Evolutionary conservation across 1,139 yeast species (phyloP), one percentile per base, ranked within the genome.

Genomic region (Chernovozyma sophiae-reginae): DNA sequence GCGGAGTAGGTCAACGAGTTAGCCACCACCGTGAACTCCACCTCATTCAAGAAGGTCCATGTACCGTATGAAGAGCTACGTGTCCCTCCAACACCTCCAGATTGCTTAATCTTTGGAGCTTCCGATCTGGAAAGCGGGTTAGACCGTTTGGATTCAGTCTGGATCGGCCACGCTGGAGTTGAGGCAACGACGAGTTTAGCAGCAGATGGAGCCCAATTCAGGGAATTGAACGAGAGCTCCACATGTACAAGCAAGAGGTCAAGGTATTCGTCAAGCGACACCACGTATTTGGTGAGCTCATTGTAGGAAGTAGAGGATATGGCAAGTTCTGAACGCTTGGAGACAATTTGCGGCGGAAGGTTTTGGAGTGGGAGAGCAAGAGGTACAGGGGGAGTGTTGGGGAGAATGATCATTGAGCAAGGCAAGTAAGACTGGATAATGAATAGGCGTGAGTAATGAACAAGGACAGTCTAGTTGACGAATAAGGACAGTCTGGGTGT

Each of bases 371-470:
- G 23, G 15, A 39, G 19, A 39, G 43, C 25, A 6, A 44, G 36
- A 7, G 65, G 63, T n/a, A 47, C 36, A 2, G 63, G 64, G 0
- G 66, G 66, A 3, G 63, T 56, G 32, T 58, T 47, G 27, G 69
- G 69, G 30, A 63, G 49, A 3, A 62, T 55, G 25, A 63, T 54
- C 69, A 63, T 61, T n/a, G n/a, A n/a, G n/a, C n/a, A n/a, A n/a
- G n/a, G n/a, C n/a, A n/a, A n/a, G n/a, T n/a, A n/a, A n/a, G n/a
- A n/a, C n/a, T n/a, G n/a, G n/a, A n/a, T n/a, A n/a, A n/a, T n/a
- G n/a, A n/a, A n/a, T n/a, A n/a, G n/a, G n/a, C n/a, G n/a, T n/a
- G n/a, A n/a, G n/a, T n/a, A n/a, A n/a, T n/a, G n/a, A n/a, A n/a
- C n/a, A n/a, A n/a, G n/a, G n/a, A n/a, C n/a, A n/a, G n/a, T n/a